These are phyloP conservation scores for Ganoderma sp. DNA, from an alignment of 1,284 basidiomycete genomes.

Conservation along the genomic window DNA sequence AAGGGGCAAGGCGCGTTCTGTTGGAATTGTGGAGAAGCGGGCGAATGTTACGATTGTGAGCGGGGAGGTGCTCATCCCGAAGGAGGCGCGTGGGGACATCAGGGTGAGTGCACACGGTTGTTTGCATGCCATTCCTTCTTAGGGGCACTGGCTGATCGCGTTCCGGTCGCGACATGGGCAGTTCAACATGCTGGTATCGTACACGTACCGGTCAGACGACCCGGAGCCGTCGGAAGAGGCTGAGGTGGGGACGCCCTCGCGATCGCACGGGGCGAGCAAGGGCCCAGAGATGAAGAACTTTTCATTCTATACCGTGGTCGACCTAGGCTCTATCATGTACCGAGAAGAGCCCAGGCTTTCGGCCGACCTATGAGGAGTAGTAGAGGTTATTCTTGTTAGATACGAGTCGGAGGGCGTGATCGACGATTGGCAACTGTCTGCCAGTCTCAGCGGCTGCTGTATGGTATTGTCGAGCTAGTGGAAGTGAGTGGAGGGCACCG, in stretches of 20 bases:
- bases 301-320: conserved; percentile 83
- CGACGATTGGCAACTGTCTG: background rate
- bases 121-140: background rate
- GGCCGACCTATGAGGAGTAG: conserved; percentile 20
- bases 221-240: conserved; percentile 63
- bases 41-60: conserved; percentile 88
- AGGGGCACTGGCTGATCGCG: conserved; percentile 10
- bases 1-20: conserved; percentile 62
- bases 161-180: conserved; percentile 43
- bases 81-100: conserved; percentile 73
- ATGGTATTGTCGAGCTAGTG: background rate
- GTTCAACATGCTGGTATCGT: conserved; percentile 93
- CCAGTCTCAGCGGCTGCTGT: background rate
- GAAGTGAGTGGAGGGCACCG: background rate
- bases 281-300: conserved; percentile 81
- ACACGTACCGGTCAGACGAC: conserved; percentile 91
- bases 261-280: conserved; percentile 45
- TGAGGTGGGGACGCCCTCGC: conserved; percentile 56
- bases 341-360: conserved; percentile 51
- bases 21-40: conserved; percentile 83
- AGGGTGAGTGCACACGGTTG: conserved; percentile 56
- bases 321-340: conserved; percentile 73
- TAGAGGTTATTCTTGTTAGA: background rate
- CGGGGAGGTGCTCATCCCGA: conserved; percentile 81
- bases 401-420: background rate